phyloP scores from a whole-genome alignment of 768 basidiomycete genomes.

The Lentinula boryana region DNA sequence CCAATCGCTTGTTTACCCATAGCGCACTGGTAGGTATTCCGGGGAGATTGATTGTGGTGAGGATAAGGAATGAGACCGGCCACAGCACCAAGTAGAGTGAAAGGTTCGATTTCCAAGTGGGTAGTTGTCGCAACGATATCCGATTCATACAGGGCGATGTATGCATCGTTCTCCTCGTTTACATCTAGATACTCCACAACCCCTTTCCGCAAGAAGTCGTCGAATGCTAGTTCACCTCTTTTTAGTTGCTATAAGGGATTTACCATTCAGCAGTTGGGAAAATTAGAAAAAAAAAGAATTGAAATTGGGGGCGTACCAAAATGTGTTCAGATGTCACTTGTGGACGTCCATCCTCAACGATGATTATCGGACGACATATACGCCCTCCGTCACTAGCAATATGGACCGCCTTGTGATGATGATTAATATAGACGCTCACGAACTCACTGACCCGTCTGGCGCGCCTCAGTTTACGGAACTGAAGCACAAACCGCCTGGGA shows the following conservation, averaged over 20 bases:
- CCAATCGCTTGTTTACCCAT: conserved; percentile 99
- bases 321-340: conserved; percentile 81
- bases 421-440: conserved; percentile 92
- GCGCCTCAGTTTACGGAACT: conserved; percentile 89
- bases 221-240: conserved; percentile 72
- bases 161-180: conserved; percentile 98
- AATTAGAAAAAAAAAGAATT: neutral
- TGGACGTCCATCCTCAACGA: conserved; percentile 78
- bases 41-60: conserved; percentile 98
- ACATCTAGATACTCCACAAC: conserved; percentile 98
- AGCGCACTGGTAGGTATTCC: conserved; percentile 99
- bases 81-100: conserved; percentile 94
- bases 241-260: conserved; percentile 59
- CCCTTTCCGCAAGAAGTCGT: conserved; percentile 88
- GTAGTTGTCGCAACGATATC: conserved; percentile 81
- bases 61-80: conserved; percentile 99
- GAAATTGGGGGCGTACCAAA: conserved; percentile 36
- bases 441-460: conserved; percentile 94
- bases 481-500: conserved; percentile 78
- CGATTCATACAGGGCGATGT: conserved; percentile 90
- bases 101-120: conserved; percentile 97
- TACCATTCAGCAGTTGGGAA: neutral
- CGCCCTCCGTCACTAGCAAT: conserved; percentile 97
- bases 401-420: conserved; percentile 91
- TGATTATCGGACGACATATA: conserved; percentile 96